Evolutionary conservation across 2,329 filamentous ascomycete genomes (phyloP).

Genomic region (Claviceps sp.): DNA sequence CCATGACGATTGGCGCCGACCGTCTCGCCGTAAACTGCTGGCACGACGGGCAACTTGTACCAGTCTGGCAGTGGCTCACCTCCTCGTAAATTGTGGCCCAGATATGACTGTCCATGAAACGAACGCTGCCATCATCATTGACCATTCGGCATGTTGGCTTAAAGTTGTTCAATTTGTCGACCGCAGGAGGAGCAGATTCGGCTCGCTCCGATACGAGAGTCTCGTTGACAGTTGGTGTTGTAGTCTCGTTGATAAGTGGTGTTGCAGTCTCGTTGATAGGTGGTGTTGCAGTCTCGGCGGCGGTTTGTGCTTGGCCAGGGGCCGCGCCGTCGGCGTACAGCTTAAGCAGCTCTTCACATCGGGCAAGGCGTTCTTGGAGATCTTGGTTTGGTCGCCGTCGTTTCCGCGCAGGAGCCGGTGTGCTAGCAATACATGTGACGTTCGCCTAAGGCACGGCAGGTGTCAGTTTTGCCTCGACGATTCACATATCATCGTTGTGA

Average conservation of each 20-base stretch:
- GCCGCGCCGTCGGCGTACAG: slow-evolving; percentile 35
- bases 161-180: slow-evolving; percentile 22
- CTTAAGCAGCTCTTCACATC: slow-evolving; percentile 45
- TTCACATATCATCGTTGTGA: neutral
- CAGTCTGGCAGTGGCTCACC: slow-evolving; percentile 22
- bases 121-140: slow-evolving; percentile 38
- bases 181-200: slow-evolving; percentile 14
- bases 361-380: slow-evolving; percentile 44
- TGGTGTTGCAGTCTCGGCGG: slow-evolving; percentile 6
- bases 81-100: slow-evolving; percentile 42
- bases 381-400: slow-evolving; percentile 46
- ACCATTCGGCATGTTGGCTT: slow-evolving; percentile 39
- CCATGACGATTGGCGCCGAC: neutral
- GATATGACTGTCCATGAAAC: slow-evolving; percentile 44
- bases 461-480: neutral
- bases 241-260: slow-evolving; percentile 6
- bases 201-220: slow-evolving; percentile 14
- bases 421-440: slow-evolving; percentile 45
- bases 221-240: slow-evolving; percentile 6
- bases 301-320: slow-evolving; percentile 11
- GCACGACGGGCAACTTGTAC: neutral
- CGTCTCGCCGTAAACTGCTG: neutral
- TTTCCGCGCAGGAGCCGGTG: slow-evolving; percentile 45
- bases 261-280: slow-evolving; percentile 2
- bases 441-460: slow-evolving; percentile 31